A percentile compares a stretch with the other conserved stretches of the same genome.
Conservation (phyloP, 2,329 filamentous ascomycete species). For the Decorospora gaudefroyi region DNA sequence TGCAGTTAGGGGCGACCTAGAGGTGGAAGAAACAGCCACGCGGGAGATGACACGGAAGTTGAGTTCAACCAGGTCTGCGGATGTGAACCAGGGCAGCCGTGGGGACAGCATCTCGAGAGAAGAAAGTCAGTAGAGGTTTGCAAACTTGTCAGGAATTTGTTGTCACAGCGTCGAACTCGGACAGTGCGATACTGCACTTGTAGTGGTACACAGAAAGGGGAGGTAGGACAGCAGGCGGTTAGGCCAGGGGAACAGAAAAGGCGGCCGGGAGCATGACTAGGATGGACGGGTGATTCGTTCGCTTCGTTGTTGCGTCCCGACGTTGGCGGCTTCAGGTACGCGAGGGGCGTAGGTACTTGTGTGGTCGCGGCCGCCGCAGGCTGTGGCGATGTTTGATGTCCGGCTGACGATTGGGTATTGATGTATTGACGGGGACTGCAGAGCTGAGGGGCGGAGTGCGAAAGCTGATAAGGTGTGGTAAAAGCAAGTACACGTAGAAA, state of each 20-base stretch:
- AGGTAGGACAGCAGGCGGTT: constrained; percentile 26
- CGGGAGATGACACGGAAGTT: constrained; percentile 17
- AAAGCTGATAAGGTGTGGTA: constrained; percentile 3
- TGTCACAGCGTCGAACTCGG: constrained; percentile 2
- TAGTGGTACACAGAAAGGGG: constrained; percentile 17
- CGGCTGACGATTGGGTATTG: constrained; percentile 5
- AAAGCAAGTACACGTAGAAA: constrained; percentile 1
- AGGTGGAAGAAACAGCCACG: constrained; percentile 12
- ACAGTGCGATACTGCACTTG: constrained; percentile 3
- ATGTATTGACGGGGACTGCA: not conserved
- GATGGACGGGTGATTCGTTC: constrained; percentile 24
- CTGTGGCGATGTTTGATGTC: not conserved
- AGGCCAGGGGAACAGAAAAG: constrained; percentile 23
- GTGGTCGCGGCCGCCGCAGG: constrained; percentile 19
- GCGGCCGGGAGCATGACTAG: constrained; percentile 17
- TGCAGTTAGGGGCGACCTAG: constrained; percentile 6
- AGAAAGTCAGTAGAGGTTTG: constrained; percentile 3
- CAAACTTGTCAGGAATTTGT: not conserved
- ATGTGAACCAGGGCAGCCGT: constrained; percentile 10
- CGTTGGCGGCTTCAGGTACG: constrained; percentile 29
- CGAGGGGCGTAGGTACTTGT: constrained; percentile 22
- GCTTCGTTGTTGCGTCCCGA: constrained; percentile 20
- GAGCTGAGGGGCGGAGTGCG: constrained; percentile 7
- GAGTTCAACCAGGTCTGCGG: constrained; percentile 16
- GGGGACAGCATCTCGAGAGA: not conserved